Evolutionary conservation across 306 rosid genomes (phyloP), one percentile per base, ranked within the genome.

Genomic region (Adenanthera pavonina): DNA sequence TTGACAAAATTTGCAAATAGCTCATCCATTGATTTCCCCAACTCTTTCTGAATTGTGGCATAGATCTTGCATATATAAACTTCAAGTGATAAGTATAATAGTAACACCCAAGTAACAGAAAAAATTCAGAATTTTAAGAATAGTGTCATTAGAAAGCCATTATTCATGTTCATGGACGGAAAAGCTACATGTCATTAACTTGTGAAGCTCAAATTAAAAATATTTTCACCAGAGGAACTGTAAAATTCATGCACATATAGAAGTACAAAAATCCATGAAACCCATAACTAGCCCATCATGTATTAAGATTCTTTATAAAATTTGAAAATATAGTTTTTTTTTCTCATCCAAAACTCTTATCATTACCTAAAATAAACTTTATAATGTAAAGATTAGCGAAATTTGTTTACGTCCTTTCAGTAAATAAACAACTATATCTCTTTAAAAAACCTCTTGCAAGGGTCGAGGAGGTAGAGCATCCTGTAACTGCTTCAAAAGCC

Each of bases 401-500:
- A 70, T 72, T 46, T 60, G 3, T 38, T 2, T 2, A 38, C 41
- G 1, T 79, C 51, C 19, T 46, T 30, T 0, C 53, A 84, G 51
- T 5, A 46, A 13, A 43, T 69, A 44, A 43, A 69, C 11, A 11
- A 44, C 3, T 19, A 20, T 46, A 69, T 25, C 13, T 25, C 11
- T 69, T 11, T 53, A 60, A 72, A 66, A 69, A 74, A 93, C 99
- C 99, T 94, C 99, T 92, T 92, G 71, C 82, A 93, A 47, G 66
- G 99, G 98, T 41, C 97, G 98, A 85, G 98, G 97, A 78, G 99
- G 98, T 78, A 96, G 98, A 78, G 99, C 92, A 78, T 96, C 99
- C 67, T 94, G 99, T 78, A 96, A 88, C 86, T 92, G 98, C 90
- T 62, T 92, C 89, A 96, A 91, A 84, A 89, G 89, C 41, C 79